Evolutionary conservation across 805 yeast genomes (phyloP).

Genomic region (Yarrowia osloensis): DNA sequence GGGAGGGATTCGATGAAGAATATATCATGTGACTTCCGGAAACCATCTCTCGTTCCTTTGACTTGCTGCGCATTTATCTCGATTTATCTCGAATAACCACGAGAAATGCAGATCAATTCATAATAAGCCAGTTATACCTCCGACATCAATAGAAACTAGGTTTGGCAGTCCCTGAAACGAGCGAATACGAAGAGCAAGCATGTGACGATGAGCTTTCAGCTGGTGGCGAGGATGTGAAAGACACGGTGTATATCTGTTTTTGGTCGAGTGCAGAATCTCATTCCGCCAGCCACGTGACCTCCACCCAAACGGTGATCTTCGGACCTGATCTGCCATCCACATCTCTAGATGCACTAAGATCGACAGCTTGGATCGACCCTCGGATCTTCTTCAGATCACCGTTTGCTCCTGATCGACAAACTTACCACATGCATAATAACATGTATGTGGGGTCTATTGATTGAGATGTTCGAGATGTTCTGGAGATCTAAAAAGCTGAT

Average conservation of each 20-base stretch:
- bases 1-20: background rate
- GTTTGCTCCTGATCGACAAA: constrained; percentile 15
- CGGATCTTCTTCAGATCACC: background rate
- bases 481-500: too few species aligned
- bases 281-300: background rate
- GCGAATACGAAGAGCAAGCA: background rate
- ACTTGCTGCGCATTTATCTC: too few species aligned
- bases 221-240: too few species aligned
- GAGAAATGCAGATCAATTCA: too few species aligned
- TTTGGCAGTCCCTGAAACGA: background rate
- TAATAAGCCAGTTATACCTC: background rate
- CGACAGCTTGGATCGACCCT: background rate
- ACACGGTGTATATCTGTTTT: too few species aligned
- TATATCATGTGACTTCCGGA: background rate
- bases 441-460: too few species aligned
- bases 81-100: too few species aligned
- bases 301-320: background rate
- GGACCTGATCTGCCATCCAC: background rate
- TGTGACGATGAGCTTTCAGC: background rate
- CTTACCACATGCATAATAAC: background rate
- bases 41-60: too few species aligned
- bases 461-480: too few species aligned
- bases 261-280: too few species aligned
- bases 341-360: background rate
- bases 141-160: background rate